Percentiles rank a stretch among this genome's conserved stretches.
Conservation (phyloP, 306 rosid genomes). For the Senna siamea region DNA sequence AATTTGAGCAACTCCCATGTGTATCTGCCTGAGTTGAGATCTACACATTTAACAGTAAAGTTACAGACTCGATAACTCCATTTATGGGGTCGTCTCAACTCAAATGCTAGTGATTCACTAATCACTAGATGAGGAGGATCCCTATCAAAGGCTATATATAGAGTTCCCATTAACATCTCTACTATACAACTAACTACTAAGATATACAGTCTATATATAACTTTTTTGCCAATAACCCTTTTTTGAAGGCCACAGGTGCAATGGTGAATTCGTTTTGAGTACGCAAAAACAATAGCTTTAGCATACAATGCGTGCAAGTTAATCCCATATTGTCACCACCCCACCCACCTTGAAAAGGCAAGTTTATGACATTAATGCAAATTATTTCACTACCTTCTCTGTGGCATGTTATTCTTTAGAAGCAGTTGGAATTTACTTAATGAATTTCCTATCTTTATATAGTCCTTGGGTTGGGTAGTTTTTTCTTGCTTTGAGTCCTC, state of each 20-base stretch:
- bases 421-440: constrained; percentile 19
- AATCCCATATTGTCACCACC: not conserved
- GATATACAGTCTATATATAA: too few relatives aligned
- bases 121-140: too few relatives aligned
- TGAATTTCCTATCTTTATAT: not conserved
- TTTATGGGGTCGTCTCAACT: not conserved
- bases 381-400: constrained; percentile 12
- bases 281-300: not conserved
- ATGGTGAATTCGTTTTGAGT: too few relatives aligned
- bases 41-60: not conserved
- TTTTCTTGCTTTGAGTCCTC: constrained; percentile 5
- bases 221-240: too few relatives aligned
- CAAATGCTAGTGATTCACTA: not conserved
- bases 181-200: not conserved
- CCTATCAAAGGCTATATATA: too few relatives aligned
- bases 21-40: not conserved
- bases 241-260: too few relatives aligned
- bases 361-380: constrained; percentile 36
- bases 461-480: not conserved
- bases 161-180: not conserved
- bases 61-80: not conserved
- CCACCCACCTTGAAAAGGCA: constrained; percentile 21
- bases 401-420: constrained; percentile 24
- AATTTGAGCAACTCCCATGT: too few relatives aligned
- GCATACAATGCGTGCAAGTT: constrained; percentile 16